Conservation (phyloP, 176 grass and related monocot species). For the Panicum miliaceum region DNA sequence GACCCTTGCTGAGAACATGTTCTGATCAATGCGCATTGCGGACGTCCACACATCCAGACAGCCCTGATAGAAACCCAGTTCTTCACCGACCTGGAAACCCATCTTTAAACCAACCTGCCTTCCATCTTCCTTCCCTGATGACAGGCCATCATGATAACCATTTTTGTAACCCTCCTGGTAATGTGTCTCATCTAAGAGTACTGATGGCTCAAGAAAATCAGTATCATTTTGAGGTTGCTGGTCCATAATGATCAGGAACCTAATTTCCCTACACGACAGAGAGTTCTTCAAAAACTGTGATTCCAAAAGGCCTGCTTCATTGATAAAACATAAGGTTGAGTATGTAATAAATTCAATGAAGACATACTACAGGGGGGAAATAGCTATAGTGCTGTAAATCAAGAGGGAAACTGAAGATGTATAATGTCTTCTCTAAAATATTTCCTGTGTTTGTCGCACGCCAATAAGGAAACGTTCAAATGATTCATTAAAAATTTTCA, state of each 20-base stretch:
- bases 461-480: constrained; percentile 8
- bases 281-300: background rate
- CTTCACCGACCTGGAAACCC: constrained; percentile 74
- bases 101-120: constrained; percentile 74
- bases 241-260: constrained; percentile 54
- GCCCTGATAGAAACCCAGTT: constrained; percentile 80
- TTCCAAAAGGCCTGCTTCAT: constrained; percentile 28
- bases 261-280: background rate
- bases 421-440: background rate
- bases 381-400: background rate
- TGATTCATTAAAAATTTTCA: background rate
- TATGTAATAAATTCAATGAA: background rate
- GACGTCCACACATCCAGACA: constrained; percentile 78
- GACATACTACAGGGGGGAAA: background rate
- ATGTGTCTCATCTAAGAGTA: constrained; percentile 72
- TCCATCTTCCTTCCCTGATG: constrained; percentile 68
- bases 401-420: constrained; percentile 1
- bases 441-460: background rate
- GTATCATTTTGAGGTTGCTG: constrained; percentile 18
- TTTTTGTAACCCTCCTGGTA: constrained; percentile 71
- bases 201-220: constrained; percentile 65
- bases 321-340: background rate
- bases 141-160: constrained; percentile 68
- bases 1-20: constrained; percentile 58
- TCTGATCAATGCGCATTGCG: constrained; percentile 45